These are phyloP conservation scores for Pseudogymnoascus destructans DNA, from an alignment of 2,329 filamentous ascomycete genomes.

Conservation along the genomic window DNA sequence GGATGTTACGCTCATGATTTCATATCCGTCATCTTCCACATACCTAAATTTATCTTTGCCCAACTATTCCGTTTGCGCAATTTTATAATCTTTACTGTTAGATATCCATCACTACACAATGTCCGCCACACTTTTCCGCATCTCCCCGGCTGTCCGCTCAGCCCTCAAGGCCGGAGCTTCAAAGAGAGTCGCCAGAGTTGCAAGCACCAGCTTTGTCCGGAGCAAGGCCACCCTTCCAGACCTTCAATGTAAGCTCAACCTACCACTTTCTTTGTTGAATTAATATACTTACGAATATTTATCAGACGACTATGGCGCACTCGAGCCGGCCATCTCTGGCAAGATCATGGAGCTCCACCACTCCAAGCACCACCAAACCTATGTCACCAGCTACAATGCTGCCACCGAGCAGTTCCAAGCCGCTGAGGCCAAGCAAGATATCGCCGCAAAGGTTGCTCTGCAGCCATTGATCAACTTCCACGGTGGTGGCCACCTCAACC, in stretches of 20 bases:
- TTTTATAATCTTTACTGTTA: background rate
- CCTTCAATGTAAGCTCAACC: conserved; percentile 49
- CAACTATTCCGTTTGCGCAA: background rate
- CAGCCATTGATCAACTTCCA: conserved; percentile 53
- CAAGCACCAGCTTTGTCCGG: conserved; percentile 64
- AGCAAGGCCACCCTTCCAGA: conserved; percentile 90
- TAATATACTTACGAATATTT: background rate
- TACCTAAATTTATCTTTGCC: background rate
- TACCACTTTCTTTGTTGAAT: background rate
- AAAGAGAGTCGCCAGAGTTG: conserved; percentile 50
- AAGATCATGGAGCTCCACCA: conserved; percentile 97
- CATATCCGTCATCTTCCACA: background rate
- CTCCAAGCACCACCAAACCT: conserved; percentile 88
- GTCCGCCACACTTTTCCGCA: conserved; percentile 65
- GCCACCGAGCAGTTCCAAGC: conserved; percentile 58
- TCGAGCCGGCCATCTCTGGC: conserved; percentile 71
- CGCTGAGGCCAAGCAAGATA: conserved; percentile 39
- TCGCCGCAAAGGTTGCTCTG: conserved; percentile 38
- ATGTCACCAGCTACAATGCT: conserved; percentile 79
- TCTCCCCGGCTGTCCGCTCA: conserved; percentile 52
- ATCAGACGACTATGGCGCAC: conserved; percentile 86
- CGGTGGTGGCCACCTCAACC: conserved; percentile 54
- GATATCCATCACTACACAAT: conserved; percentile 34
- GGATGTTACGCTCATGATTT: conserved; percentile 5
- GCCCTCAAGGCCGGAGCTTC: conserved; percentile 56